Conservation (phyloP, 768 basidiomycete species). For the Termitomyces sp. region DNA sequence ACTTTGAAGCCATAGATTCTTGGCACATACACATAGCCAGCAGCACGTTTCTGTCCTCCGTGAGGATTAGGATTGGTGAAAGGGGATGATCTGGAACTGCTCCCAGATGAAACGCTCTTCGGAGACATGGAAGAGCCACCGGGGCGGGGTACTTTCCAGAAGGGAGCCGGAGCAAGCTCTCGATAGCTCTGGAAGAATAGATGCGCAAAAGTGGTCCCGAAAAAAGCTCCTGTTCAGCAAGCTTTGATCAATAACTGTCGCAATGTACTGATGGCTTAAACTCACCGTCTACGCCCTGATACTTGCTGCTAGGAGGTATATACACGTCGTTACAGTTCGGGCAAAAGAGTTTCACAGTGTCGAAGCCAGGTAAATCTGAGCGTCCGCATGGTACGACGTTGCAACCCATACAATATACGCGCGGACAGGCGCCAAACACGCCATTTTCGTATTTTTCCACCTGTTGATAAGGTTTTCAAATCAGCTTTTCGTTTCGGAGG, state of each 20-base stretch:
- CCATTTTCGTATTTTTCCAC: constrained; percentile 93
- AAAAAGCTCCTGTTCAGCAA: constrained; percentile 77
- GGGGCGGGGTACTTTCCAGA: constrained; percentile 68
- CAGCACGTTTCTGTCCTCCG: constrained; percentile 84
- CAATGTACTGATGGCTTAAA: constrained; percentile 4
- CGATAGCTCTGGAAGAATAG: constrained; percentile 98
- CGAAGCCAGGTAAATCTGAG: constrained; percentile 91
- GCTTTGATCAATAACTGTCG: constrained; percentile 2
- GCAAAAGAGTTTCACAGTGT: constrained; percentile 97
- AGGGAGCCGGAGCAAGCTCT: constrained; percentile 90
- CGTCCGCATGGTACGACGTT: constrained; percentile 94
- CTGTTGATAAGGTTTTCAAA: constrained; percentile 33
- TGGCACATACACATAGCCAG: constrained; percentile 83
- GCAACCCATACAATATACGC: constrained; percentile 86
- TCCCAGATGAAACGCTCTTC: constrained; percentile 43
- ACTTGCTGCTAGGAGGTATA: constrained; percentile 90
- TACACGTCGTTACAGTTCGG: constrained; percentile 98
- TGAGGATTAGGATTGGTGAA: constrained; percentile 87
- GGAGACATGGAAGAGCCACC: constrained; percentile 58
- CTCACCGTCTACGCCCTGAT: constrained; percentile 92
- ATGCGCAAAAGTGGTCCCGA: constrained; percentile 98
- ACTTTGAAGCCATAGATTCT: constrained; percentile 98
- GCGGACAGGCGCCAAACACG: constrained; percentile 90
- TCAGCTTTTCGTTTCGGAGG: constrained; percentile 8
- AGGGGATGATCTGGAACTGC: constrained; percentile 44